phyloP scores from a whole-genome alignment of 2,329 filamentous ascomycete genomes.

The Huntiella omanensis region DNA sequence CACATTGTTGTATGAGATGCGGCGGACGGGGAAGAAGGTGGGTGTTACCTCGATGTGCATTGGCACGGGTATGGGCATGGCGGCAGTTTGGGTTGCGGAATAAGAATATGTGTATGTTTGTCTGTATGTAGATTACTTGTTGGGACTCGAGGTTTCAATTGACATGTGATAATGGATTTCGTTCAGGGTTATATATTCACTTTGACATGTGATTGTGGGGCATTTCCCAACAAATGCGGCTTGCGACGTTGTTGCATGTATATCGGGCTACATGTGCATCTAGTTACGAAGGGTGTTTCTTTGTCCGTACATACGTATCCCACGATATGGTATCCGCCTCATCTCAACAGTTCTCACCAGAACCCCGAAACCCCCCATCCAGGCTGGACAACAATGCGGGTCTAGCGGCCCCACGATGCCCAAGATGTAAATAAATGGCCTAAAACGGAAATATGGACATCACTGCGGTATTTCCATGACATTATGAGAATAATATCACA shows the following conservation, averaged over 20 bases:
- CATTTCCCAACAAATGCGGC: conserved; percentile 5
- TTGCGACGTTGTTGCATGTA: not conserved
- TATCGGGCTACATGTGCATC: not conserved
- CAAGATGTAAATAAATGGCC: too few species aligned
- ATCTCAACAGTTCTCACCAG: too few species aligned
- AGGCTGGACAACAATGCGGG: too few species aligned
- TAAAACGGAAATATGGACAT: too few species aligned
- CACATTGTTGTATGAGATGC: conserved; percentile 78
- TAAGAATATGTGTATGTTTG: conserved; percentile 24
- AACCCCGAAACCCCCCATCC: too few species aligned
- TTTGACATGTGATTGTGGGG: conserved; percentile 11
- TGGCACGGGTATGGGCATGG: conserved; percentile 96
- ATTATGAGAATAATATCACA: too few species aligned
- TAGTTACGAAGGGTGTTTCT: too few species aligned
- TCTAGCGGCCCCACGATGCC: too few species aligned
- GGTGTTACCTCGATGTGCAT: conserved; percentile 94
- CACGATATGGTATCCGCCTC: too few species aligned
- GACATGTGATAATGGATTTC: not conserved
- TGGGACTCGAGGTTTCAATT: not conserved
- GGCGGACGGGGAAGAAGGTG: conserved; percentile 64
- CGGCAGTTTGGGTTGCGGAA: conserved; percentile 87
- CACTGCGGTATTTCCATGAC: too few species aligned
- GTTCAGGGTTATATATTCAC: not conserved
- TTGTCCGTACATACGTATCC: too few species aligned
- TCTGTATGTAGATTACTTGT: not conserved